These are phyloP conservation scores for Scutellaria galericulata DNA, from an alignment of 257 asterid genomes.

Conservation along the genomic window DNA sequence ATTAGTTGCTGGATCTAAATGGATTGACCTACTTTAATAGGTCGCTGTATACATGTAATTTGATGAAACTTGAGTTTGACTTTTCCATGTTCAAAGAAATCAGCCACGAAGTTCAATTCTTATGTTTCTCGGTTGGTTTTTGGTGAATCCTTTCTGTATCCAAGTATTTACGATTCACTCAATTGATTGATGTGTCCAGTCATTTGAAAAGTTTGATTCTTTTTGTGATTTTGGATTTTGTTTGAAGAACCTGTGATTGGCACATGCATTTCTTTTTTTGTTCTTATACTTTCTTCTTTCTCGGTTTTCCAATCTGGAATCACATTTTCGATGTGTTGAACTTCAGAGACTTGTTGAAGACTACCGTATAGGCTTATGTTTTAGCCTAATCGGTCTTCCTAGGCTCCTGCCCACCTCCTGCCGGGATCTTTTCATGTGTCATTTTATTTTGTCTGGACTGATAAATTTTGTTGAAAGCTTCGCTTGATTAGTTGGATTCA, in stretches of 20 bases:
- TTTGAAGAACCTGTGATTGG: neutral
- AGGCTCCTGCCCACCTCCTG: too few species aligned
- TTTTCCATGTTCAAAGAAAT: constrained; percentile 18
- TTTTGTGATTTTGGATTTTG: neutral
- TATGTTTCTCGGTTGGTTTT: constrained; percentile 10
- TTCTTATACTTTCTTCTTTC: neutral
- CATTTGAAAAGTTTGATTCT: neutral
- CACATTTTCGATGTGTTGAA: neutral
- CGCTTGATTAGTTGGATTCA: too few species aligned
- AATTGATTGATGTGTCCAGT: constrained; percentile 8
- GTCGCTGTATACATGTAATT: neutral
- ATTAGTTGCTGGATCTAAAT: constrained; percentile 32
- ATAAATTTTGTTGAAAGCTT: too few species aligned
- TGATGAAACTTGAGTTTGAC: constrained; percentile 25
- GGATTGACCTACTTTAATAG: constrained; percentile 6
- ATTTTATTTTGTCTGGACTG: too few species aligned
- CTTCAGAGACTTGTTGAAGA: constrained; percentile 6
- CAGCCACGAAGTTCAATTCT: constrained; percentile 3
- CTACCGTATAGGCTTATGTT: too few species aligned
- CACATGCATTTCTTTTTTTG: neutral
- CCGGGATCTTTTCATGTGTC: too few species aligned
- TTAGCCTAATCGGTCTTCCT: too few species aligned
- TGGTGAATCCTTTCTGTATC: neutral
- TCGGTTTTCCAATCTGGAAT: neutral
- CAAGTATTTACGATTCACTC: neutral